Percentiles rank a stretch among this genome's conserved stretches.
phyloP scores from a whole-genome alignment of 2,329 filamentous ascomycete species.

The Onygenales sp. region DNA sequence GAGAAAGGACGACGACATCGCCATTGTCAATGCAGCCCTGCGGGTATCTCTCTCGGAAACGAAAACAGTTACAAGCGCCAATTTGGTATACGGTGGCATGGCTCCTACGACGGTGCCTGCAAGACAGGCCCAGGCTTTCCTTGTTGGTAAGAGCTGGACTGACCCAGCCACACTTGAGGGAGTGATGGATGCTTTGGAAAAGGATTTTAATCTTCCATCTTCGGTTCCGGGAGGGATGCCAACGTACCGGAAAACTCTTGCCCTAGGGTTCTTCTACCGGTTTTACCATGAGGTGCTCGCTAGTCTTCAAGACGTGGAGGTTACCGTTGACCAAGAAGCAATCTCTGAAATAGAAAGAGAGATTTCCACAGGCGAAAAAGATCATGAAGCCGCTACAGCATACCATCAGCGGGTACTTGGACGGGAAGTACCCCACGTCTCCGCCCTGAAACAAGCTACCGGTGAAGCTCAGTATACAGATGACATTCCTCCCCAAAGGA shows the following conservation, averaged over 20 bases:
- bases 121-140: constrained; percentile 63
- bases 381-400: constrained; percentile 61
- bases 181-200: constrained; percentile 77
- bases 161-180: constrained; percentile 79
- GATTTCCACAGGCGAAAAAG: constrained; percentile 71
- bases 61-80: constrained; percentile 62
- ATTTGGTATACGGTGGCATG: constrained; percentile 90
- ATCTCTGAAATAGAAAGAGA: constrained; percentile 76
- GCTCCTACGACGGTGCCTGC: constrained; percentile 84
- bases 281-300: constrained; percentile 86
- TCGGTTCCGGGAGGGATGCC: constrained; percentile 96
- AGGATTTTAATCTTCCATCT: constrained; percentile 81
- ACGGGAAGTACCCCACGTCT: constrained; percentile 76
- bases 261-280: constrained; percentile 89
- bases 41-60: constrained; percentile 61
- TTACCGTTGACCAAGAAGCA: constrained; percentile 59
- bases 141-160: constrained; percentile 69
- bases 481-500: constrained; percentile 77
- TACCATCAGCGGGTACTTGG: constrained; percentile 79
- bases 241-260: constrained; percentile 83
- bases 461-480: constrained; percentile 96
- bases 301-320: constrained; percentile 37
- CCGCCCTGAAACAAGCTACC: constrained; percentile 85
- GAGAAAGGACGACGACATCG: constrained; percentile 95
- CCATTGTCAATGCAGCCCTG: constrained; percentile 85